Base-by-base conservation (phyloP, 2,329 filamentous ascomycete genomes). In the Calonectria honghensis region DNA sequence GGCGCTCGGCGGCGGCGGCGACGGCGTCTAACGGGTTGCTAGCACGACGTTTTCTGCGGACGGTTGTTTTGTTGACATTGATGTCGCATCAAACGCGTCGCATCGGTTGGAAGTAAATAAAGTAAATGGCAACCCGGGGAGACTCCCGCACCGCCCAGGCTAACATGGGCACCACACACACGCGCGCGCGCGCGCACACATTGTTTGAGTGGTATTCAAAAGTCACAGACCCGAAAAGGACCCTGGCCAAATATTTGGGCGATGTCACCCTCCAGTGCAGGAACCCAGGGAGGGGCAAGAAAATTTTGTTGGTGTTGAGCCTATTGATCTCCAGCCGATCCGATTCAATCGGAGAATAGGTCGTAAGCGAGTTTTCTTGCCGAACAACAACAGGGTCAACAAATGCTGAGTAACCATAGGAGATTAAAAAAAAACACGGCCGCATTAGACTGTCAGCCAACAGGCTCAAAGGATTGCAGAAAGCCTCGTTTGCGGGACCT, bases 11-110 rank as follows among this genome's bases (percentile, higher is more conserved):
- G 67, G 63, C 50, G 76, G 52, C 68, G 70, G 74, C 63, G 37
- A 70, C 71, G 72, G 76, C 54, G 69, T 68, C 65, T 45, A 64
- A 41, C 45, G 74, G 68, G 37, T 70, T 73, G 59, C 66, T 70
- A 50, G 24, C 32, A 37, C 68, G 29, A 48, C 57, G 57, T 59
- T 59, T 24, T 61, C 18, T 50, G 59, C 29, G 29, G 59, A n/a
- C 52, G 54, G 50, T 70, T 73, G 66, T 70, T 63, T 70, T 70
- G 57, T 73, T 69, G 66, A 69, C 71, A 65, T 57, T 73, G 67
- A 67, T 37, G 72, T 70, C 50, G 61, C 51, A 73, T 68, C 59
- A 31, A 37, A 61, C 54, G 57, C 57, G 65, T 73, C 39, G 57
- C 35, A 68, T 35, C 29, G 65, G 64, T 63, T 68, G 64, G 29